Base-by-base conservation (phyloP, 2,329 filamentous ascomycete species). In the Botrytis medusae region DNA sequence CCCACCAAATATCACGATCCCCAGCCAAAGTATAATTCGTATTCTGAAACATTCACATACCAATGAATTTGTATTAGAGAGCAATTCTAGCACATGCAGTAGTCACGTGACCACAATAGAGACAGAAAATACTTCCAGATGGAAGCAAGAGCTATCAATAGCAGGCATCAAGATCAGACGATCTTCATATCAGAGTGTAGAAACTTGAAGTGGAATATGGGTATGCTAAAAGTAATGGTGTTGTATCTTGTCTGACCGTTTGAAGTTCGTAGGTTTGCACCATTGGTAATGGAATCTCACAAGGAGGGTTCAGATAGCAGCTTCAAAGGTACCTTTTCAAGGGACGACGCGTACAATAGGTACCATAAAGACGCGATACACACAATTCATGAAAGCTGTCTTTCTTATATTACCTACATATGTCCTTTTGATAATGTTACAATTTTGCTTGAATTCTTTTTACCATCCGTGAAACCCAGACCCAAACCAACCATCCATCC, bases 381-480 rank as follows among this genome's bases (percentile, higher is more conserved):
- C 14, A 57, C 32, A 25, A 57, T 37, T n/a, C n/a, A 51, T 69
- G 37, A 69, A 57, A 69, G n/a, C 65, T 69, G 48, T 18, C 34
- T 42, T 51, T 68, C 37, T 74, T 34, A 32, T 54, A 69, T 69
- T 69, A 68, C 42, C 48, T 57, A 57, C 16, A 57, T 37, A 37
- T 9, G 37, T 69, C 34, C 29, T 69, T 69, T 69, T 20, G 44
- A 40, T 69, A 57, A 57, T 57, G 34, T 69, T 59, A 42, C 61
- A 57, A 48, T 67, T 67, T 46, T 29, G 60, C 59, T 62, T 73
- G 68, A 69, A 29, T 54, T 68, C 63, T 71, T 68, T 70, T 71
- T 71, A 51, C 69, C 62, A 68, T 40, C 32, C 71, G 72, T 74
- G 69, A 71, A 69, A 69, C 22, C 18, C 65, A 34, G 42, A 65